Evolutionary conservation across 1,284 basidiomycete genomes (phyloP).

Genomic region (Omphalotus olearius): DNA sequence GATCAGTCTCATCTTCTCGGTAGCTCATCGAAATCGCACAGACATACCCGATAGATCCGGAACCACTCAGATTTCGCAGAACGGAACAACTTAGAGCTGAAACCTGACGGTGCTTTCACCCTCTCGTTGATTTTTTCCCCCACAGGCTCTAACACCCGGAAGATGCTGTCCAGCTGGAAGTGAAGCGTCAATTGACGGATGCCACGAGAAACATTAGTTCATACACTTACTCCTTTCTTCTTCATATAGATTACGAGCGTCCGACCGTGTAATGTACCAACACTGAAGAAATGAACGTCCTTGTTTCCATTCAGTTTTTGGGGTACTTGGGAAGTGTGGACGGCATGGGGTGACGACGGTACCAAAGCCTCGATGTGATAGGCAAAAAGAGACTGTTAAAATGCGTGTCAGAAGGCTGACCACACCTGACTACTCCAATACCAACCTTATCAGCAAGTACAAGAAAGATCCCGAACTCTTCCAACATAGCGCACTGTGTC

Average conservation of each 20-base stretch:
- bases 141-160: constrained; percentile 92
- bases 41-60: constrained; percentile 65
- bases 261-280: constrained; percentile 80
- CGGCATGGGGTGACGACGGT: constrained; percentile 70
- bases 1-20: no score
- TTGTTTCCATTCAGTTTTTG: constrained; percentile 86
- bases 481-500: constrained; percentile 81
- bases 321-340: constrained; percentile 66
- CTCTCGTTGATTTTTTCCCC: constrained; percentile 80
- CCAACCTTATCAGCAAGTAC: constrained; percentile 77
- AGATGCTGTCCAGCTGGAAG: constrained; percentile 76
- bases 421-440: neutral
- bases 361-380: constrained; percentile 96
- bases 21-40: no score
- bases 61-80: constrained; percentile 88
- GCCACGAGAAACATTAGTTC: neutral
- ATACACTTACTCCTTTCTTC: constrained; percentile 76
- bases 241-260: constrained; percentile 95
- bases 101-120: constrained; percentile 58
- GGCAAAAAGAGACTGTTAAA: constrained; percentile 63
- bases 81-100: constrained; percentile 70
- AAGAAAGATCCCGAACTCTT: constrained; percentile 84
- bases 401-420: neutral
- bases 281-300: constrained; percentile 93
- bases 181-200: constrained; percentile 1